Conservation (phyloP, 495 filamentous ascomycete genomes). For the Aspergillus indologenus region DNA sequence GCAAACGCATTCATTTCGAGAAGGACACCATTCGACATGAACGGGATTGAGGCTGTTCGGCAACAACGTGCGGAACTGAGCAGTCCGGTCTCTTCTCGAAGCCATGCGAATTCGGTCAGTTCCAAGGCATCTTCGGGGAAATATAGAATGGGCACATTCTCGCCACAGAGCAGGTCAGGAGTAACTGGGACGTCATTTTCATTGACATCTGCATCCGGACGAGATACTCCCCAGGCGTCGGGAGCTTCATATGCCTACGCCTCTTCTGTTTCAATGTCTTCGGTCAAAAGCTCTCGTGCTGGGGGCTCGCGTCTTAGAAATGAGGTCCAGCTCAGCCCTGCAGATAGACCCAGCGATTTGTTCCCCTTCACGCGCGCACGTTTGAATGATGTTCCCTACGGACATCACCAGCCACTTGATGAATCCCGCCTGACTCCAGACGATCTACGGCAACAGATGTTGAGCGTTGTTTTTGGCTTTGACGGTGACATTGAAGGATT, state of each 20-base stretch:
- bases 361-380: conserved; percentile 69
- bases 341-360: conserved; percentile 57
- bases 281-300: conserved; percentile 58
- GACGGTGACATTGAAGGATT: conserved; percentile 78
- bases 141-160: conserved; percentile 34
- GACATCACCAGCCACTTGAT: conserved; percentile 59
- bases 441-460: conserved; percentile 85
- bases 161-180: conserved; percentile 41
- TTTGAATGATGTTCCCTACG: conserved; percentile 76
- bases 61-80: conserved; percentile 55
- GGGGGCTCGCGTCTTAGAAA: conserved; percentile 70
- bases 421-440: conserved; percentile 70
- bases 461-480: conserved; percentile 94
- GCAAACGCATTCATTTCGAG: conserved; percentile 16
- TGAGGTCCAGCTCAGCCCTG: conserved; percentile 68
- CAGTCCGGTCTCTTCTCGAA: conserved; percentile 63
- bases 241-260: conserved; percentile 37
- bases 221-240: conserved; percentile 39
- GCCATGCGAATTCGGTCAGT: conserved; percentile 60
- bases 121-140: conserved; percentile 48
- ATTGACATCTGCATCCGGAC: conserved; percentile 32
- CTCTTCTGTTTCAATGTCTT: conserved; percentile 62
- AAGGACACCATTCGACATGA: conserved; percentile 43
- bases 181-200: conserved; percentile 49
- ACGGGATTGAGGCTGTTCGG: conserved; percentile 39